Conservation (phyloP, 1,139 yeast genomes). For the Kodamaea arcana region DNA sequence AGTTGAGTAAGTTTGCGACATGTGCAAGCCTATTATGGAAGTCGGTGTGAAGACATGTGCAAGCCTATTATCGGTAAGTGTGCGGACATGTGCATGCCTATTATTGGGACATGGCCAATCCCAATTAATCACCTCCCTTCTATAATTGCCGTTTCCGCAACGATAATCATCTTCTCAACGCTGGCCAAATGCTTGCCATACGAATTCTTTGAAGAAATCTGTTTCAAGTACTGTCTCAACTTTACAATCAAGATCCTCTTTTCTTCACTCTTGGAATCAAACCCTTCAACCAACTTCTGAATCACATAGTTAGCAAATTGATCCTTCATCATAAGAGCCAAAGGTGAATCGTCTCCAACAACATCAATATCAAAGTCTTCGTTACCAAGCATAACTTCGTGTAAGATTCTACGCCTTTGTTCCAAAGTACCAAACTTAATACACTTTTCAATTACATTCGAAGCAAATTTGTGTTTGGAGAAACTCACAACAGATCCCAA, state of each 20-base stretch:
- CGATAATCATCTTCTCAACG: slow-evolving; percentile 71
- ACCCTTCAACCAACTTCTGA: slow-evolving; percentile 84
- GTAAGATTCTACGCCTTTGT: slow-evolving; percentile 62
- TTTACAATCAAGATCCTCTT: slow-evolving; percentile 58
- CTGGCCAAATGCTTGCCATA: slow-evolving; percentile 86
- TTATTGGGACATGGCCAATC: no score
- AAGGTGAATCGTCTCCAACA: slow-evolving; percentile 52
- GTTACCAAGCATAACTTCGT: slow-evolving; percentile 55
- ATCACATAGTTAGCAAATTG: slow-evolving; percentile 97
- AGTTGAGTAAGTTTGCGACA: no score
- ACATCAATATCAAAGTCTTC: slow-evolving; percentile 36
- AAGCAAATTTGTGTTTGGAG: slow-evolving; percentile 94
- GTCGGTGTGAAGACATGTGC: no score
- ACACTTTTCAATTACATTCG: slow-evolving; percentile 95
- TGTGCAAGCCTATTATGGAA: no score
- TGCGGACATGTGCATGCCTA: no score
- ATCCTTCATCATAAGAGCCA: slow-evolving; percentile 91
- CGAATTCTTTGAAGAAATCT: slow-evolving; percentile 49
- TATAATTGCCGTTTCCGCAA: slow-evolving; percentile 31
- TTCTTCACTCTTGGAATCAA: slow-evolving; percentile 61
- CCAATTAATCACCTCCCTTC: no score
- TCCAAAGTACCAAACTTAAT: slow-evolving; percentile 64
- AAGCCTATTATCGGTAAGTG: no score
- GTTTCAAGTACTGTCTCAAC: slow-evolving; percentile 58
- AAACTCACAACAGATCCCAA: slow-evolving; percentile 67